Percentiles rank a stretch among this genome's conserved stretches.
These are phyloP conservation scores for Coriaria nepalensis DNA, from an alignment of 306 rosid species.

Conservation along the genomic window DNA sequence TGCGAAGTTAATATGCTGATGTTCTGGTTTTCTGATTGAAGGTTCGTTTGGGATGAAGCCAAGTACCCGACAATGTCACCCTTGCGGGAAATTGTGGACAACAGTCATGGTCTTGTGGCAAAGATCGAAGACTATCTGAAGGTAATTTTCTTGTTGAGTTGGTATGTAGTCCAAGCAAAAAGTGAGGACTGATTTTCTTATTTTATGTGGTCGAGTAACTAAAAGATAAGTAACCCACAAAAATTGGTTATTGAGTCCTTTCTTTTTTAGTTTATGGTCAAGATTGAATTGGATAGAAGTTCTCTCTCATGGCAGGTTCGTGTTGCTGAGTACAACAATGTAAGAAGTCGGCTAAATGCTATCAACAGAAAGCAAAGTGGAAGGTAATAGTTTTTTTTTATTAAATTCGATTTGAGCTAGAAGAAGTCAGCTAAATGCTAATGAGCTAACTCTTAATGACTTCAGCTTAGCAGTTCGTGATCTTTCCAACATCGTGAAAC, in stretches of 20 bases:
- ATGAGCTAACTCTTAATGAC: no score
- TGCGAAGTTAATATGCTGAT: background rate
- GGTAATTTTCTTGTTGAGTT: slow-evolving; percentile 23
- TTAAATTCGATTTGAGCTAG: no score
- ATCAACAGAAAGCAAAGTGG: slow-evolving; percentile 90
- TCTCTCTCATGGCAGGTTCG: slow-evolving; percentile 50
- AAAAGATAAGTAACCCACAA: no score
- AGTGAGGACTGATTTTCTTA: background rate
- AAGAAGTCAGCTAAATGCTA: no score
- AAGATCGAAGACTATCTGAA: slow-evolving; percentile 94
- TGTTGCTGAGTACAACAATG: slow-evolving; percentile 62
- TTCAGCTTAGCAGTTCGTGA: slow-evolving; percentile 91
- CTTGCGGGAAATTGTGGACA: slow-evolving; percentile 58
- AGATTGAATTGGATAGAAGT: background rate
- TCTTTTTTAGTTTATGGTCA: background rate
- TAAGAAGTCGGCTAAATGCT: slow-evolving; percentile 79
- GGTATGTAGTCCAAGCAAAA: background rate
- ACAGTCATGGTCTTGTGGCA: slow-evolving; percentile 70
- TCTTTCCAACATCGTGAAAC: slow-evolving; percentile 77
- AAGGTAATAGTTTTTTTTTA: slow-evolving; percentile 29
- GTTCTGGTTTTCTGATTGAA: slow-evolving; percentile 11
- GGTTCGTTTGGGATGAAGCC: slow-evolving; percentile 96
- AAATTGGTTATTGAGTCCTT: background rate
- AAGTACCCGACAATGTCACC: slow-evolving; percentile 86
- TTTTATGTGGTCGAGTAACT: no score